Evolutionary conservation across 2,329 filamentous ascomycete genomes (phyloP).

Genomic region (Aureobasidium sp.): DNA sequence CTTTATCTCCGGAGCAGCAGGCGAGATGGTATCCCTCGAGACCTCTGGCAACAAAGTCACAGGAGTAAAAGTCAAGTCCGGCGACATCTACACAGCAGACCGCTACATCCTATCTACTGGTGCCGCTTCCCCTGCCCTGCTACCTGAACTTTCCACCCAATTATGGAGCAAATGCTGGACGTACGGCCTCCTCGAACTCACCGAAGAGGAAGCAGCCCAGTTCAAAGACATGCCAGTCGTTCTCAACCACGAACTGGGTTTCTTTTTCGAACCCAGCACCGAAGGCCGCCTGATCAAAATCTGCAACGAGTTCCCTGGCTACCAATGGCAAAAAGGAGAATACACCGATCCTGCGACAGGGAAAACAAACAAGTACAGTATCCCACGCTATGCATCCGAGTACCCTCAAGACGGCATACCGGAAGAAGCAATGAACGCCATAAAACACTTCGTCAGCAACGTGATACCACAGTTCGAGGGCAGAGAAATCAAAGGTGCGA

Average conservation of each 20-base stretch:
- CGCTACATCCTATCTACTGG: constrained; percentile 43
- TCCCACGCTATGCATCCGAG: constrained; percentile 7
- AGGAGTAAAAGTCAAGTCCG: constrained; percentile 39
- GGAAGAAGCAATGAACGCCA: constrained; percentile 10
- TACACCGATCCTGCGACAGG: constrained; percentile 5
- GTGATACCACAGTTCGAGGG: constrained; percentile 44
- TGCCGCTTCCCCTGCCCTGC: constrained; percentile 38
- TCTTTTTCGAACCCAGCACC: constrained; percentile 43
- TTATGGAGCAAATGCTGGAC: constrained; percentile 49
- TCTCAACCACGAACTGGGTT: constrained; percentile 42
- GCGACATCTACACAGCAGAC: constrained; percentile 34
- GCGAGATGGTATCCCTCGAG: constrained; percentile 33
- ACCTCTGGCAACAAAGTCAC: constrained; percentile 30
- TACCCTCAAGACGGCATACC: constrained; percentile 11
- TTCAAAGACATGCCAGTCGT: constrained; percentile 44
- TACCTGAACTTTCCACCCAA: constrained; percentile 43
- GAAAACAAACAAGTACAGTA: constrained; percentile 3
- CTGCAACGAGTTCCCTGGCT: constrained; percentile 51
- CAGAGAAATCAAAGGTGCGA: constrained; percentile 41
- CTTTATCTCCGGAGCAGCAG: constrained; percentile 38
- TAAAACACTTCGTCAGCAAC: constrained; percentile 1
- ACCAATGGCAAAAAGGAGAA: constrained; percentile 21
- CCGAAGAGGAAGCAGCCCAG: constrained; percentile 34
- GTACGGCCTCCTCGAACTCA: constrained; percentile 45
- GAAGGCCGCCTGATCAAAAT: constrained; percentile 41